Base-by-base conservation (phyloP, 2,329 filamentous ascomycete genomes). In the Colletotrichum abscissum region DNA sequence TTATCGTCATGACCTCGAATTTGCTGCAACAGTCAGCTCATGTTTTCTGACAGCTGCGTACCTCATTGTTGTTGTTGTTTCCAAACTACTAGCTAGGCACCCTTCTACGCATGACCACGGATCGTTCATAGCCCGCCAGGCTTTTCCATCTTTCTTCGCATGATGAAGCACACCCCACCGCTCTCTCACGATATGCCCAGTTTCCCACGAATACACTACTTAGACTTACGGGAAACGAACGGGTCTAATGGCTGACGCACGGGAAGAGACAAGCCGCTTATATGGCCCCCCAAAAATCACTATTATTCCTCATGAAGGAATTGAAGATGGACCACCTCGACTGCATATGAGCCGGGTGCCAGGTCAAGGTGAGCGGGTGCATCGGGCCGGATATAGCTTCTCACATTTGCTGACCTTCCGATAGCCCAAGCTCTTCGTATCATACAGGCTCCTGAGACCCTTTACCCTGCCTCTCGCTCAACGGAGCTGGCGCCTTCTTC, bases 211-310 rank as follows among this genome's bases (percentile, higher is more conserved):
- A 70, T 38, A 49, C 12, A 70, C 33, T 65, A 46, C 49, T 70
- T 73, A 66, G 70, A 73, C 58, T 63, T 69, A 65, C 52, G 56
- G 63, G 70, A 69, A 65, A 73, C 70, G 22, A 59, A 42, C 52
- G 11, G 66, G n/a, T 66, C 69, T 58, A 54, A 75, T 75, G 74
- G 73, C 73, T 69, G 69, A 67, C 33, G 62, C 30, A 73, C 73
- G 63, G 52, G 72, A 75, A 62, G 74, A 74, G 58, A 72, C 33
- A 11, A 63, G 58, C 73, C 74, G 74, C 54, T 59, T 75, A 46
- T 67, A 75, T 56, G 74, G 74, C 69, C 74, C 74, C 52, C 73
- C 74, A 14, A 64, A 56, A 63, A 73, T 75, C 38, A 75, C 74
- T 6, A 46, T 75, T 42, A 30, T 75, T 22, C 74, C 74, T 59